Conservation (phyloP, 495 filamentous ascomycete genomes). For the Aspergillus mulundensis region DNA sequence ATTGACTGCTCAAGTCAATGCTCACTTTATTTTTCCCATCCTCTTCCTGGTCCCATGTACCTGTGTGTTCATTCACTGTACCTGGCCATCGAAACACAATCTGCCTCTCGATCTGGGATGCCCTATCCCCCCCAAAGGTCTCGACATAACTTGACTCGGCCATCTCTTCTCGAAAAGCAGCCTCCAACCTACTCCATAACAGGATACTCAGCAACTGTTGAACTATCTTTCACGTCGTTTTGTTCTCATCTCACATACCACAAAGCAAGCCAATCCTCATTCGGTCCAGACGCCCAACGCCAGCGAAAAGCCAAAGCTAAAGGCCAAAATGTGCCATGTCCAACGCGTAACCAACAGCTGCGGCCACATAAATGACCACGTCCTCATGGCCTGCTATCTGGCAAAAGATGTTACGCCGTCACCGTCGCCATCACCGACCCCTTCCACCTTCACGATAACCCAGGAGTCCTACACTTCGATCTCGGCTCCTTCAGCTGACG, state of each 20-base stretch:
- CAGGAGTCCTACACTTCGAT: neutral
- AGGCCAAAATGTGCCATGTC: conserved; percentile 19
- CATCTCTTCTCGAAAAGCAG: neutral
- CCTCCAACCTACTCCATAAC: neutral
- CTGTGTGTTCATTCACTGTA: neutral
- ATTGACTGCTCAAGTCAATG: neutral
- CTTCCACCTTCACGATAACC: neutral
- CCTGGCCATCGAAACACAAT: too few species aligned
- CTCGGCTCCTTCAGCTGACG: neutral
- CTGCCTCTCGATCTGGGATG: neutral
- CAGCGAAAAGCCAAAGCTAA: neutral
- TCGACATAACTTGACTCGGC: neutral
- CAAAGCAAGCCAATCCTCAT: too few species aligned
- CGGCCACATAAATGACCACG: conserved; percentile 23
- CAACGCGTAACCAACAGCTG: conserved; percentile 21
- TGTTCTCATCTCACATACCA: too few species aligned
- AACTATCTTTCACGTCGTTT: too few species aligned
- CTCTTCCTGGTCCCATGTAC: neutral
- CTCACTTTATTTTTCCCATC: neutral
- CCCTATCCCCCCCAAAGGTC: neutral
- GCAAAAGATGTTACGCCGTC: conserved; percentile 9
- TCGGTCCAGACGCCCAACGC: neutral
- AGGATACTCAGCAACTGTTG: too few species aligned
- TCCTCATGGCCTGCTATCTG: conserved; percentile 14
- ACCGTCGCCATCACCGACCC: neutral